Conservation (phyloP, 352 stramenopile genomes). For the Globisporangium orthogonon region DNA sequence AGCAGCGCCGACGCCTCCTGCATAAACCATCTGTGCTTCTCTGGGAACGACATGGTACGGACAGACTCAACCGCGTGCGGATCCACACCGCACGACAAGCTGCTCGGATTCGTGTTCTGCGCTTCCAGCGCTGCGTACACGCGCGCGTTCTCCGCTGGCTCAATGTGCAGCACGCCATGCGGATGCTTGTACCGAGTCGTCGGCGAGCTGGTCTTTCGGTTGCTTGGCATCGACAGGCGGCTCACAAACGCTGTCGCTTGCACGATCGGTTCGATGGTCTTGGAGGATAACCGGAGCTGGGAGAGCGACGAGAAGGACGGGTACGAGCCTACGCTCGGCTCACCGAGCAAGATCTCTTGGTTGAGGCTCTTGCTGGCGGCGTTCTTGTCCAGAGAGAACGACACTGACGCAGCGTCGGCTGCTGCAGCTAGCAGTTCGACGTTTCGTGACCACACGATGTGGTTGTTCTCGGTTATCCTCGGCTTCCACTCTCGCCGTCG, state of each 20-base stretch:
- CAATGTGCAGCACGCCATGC: conserved; percentile 17
- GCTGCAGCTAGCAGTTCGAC: neutral
- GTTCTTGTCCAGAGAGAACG: neutral
- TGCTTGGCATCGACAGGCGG: conserved; percentile 11
- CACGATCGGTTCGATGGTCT: conserved; percentile 19
- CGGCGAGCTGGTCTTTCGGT: neutral
- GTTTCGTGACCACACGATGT: conserved; percentile 27
- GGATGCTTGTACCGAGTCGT: conserved; percentile 11
- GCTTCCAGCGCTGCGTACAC: conserved; percentile 22
- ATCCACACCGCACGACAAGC: conserved; percentile 16
- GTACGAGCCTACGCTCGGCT: conserved; percentile 1
- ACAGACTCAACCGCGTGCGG: conserved; percentile 27
- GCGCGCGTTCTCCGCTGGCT: conserved; percentile 20
- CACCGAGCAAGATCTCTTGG: conserved; percentile 4
- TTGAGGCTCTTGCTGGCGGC: neutral
- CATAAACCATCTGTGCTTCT: conserved; percentile 57
- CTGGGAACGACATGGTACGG: conserved; percentile 31
- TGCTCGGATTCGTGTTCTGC: conserved; percentile 11
- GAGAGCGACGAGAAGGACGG: conserved; percentile 8
- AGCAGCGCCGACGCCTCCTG: conserved; percentile 37
- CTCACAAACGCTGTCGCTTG: conserved; percentile 34
- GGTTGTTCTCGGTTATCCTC: conserved; percentile 14
- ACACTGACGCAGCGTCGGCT: neutral
- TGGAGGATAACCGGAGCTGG: neutral
- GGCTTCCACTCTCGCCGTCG: conserved; percentile 40